Conservation (phyloP, 1,284 basidiomycete genomes). For the Cutaneotrichosporon cutaneum region DNA sequence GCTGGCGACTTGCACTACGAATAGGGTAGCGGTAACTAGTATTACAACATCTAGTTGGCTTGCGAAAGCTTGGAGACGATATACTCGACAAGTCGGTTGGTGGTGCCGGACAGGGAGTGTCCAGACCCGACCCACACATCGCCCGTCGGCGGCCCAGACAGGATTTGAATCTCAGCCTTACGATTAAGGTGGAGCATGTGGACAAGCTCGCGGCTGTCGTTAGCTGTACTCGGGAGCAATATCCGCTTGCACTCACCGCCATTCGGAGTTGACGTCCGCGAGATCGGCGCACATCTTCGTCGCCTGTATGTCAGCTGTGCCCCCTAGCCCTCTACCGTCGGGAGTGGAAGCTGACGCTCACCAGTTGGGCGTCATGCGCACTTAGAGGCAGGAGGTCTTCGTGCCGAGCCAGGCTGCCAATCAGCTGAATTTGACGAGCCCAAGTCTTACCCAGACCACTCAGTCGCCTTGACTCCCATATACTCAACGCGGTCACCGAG, state of each 20-base stretch:
- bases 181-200: constrained; percentile 72
- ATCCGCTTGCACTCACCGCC: constrained; percentile 16
- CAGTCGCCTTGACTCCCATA: constrained; percentile 72
- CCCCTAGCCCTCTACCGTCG: too few species aligned
- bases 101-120: background rate
- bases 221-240: background rate
- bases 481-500: constrained; percentile 68
- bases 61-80: constrained; percentile 13
- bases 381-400: constrained; percentile 69
- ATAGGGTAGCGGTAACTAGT: background rate
- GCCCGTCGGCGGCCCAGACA: constrained; percentile 43
- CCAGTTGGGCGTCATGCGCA: constrained; percentile 68
- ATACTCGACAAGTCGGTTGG: constrained; percentile 25
- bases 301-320: constrained; percentile 12
- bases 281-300: constrained; percentile 8
- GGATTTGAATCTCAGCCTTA: constrained; percentile 85
- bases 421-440: background rate
- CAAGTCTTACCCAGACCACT: constrained; percentile 54
- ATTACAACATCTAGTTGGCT: background rate
- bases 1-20: background rate
- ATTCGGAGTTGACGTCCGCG: constrained; percentile 10
- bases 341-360: constrained; percentile 47
- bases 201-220: constrained; percentile 65
- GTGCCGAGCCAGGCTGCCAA: constrained; percentile 58
- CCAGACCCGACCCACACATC: background rate